Conservation (phyloP, 805 yeast genomes). For the Zygosaccharomyces gambellarensis region DNA sequence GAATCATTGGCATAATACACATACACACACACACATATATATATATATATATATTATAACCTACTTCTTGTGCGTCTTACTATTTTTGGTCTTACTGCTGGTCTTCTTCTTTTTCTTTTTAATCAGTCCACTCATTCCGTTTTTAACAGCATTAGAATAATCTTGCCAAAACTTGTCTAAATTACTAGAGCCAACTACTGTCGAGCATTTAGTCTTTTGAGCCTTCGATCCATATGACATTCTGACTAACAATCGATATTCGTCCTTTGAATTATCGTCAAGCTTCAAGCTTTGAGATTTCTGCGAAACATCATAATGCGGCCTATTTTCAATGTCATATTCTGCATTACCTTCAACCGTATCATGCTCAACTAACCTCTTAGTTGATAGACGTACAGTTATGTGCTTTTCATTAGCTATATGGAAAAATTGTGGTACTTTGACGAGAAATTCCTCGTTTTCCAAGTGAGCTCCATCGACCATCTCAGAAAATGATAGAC, state of each 20-base stretch:
- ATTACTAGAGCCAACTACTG: slow-evolving; percentile 58
- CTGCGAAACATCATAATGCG: slow-evolving; percentile 30
- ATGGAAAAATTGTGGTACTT: slow-evolving; percentile 23
- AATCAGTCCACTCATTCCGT: slow-evolving; percentile 68
- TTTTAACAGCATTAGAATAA: slow-evolving; percentile 63
- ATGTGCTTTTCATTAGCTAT: slow-evolving; percentile 26
- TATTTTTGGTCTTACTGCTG: slow-evolving; percentile 34
- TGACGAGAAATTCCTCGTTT: slow-evolving; percentile 21
- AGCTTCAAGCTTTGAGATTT: slow-evolving; percentile 15
- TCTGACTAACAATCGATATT: slow-evolving; percentile 64
- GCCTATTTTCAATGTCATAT: slow-evolving; percentile 45
- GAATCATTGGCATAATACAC: slow-evolving; percentile 30
- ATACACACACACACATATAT: slow-evolving; percentile 1
- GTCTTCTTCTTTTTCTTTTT: slow-evolving; percentile 73
- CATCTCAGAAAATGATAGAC: slow-evolving; percentile 2
- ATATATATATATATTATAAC: slow-evolving; percentile 4
- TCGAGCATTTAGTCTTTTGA: slow-evolving; percentile 57
- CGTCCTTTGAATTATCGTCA: slow-evolving; percentile 22
- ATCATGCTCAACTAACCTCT: slow-evolving; percentile 29
- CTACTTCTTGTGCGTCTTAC: slow-evolving; percentile 14
- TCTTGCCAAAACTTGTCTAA: slow-evolving; percentile 73
- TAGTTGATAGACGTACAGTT: slow-evolving; percentile 27
- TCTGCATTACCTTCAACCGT: slow-evolving; percentile 39
- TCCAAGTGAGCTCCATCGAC: slow-evolving; percentile 11
- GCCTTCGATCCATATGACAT: slow-evolving; percentile 35